A percentile compares a stretch with the other conserved stretches of the same genome.
phyloP scores from a whole-genome alignment of 331 rosid species.

The Malus hybrid region DNA sequence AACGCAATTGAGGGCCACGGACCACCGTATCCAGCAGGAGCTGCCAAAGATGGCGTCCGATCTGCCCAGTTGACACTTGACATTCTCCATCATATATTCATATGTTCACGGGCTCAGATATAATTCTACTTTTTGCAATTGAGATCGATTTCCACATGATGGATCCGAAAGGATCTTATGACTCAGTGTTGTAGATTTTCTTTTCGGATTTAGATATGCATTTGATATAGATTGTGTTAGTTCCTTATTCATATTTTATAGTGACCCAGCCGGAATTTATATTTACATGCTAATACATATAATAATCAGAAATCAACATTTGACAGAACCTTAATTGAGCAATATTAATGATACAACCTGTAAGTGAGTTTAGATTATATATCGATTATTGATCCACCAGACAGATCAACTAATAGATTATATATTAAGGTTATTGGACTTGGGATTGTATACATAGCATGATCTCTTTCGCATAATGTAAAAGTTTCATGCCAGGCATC shows the following conservation, averaged over 20 bases:
- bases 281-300: not conserved
- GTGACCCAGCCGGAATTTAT: not conserved
- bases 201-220: not conserved
- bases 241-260: not conserved
- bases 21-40: conserved; percentile 3
- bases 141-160: no score
- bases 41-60: not conserved
- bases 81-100: not conserved
- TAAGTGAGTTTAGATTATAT: no score
- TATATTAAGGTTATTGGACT: no score
- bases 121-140: not conserved
- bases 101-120: conserved; percentile 15
- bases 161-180: no score
- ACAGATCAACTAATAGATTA: no score
- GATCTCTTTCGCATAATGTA: no score
- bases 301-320: not conserved
- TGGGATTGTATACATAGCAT: no score
- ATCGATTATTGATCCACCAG: no score
- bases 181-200: no score
- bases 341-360: no score
- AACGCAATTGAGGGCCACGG: conserved; percentile 1
- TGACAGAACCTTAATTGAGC: not conserved
- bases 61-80: not conserved
- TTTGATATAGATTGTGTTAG: not conserved
- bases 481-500: no score